Conservation (phyloP, 2,329 filamentous ascomycete species). For the Aureobasidium leucospermi region DNA sequence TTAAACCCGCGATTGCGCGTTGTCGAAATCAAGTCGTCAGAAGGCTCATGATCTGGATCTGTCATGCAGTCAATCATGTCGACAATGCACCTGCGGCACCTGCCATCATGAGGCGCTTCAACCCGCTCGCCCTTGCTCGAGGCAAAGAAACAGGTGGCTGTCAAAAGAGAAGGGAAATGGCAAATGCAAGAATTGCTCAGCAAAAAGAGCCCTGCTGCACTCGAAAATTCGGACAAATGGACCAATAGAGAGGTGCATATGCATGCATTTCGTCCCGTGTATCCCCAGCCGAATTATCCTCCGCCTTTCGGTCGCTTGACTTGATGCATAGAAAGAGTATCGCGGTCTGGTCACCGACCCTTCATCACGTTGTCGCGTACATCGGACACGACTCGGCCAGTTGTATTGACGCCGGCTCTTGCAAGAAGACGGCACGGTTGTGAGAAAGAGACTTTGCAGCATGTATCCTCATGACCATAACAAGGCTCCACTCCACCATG, state of each 20-base stretch:
- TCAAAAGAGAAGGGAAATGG: neutral
- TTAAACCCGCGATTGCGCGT: neutral
- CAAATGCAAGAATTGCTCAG: neutral
- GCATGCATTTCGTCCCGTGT: neutral
- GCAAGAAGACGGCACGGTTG: neutral
- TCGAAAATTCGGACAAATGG: neutral
- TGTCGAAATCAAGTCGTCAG: neutral
- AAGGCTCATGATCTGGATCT: neutral
- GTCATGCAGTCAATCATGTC: neutral
- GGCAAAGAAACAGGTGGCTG: neutral
- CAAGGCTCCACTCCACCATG: conserved; percentile 1
- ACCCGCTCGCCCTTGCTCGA: neutral
- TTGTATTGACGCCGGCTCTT: neutral
- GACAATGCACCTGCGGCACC: neutral
- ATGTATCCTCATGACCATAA: neutral
- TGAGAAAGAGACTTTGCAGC: conserved; percentile 3
- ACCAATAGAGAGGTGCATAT: conserved; percentile 6
- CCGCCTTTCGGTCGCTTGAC: neutral
- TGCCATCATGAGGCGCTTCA: neutral
- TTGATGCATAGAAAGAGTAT: neutral
- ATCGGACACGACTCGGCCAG: neutral
- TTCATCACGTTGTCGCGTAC: neutral
- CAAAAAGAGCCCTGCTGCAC: neutral
- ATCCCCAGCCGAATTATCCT: neutral
- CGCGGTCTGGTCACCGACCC: neutral